Evolutionary conservation across 208 protist species (phyloP), one percentile per base, ranked within the genome.

Genomic region (Crithidia sp.): DNA sequence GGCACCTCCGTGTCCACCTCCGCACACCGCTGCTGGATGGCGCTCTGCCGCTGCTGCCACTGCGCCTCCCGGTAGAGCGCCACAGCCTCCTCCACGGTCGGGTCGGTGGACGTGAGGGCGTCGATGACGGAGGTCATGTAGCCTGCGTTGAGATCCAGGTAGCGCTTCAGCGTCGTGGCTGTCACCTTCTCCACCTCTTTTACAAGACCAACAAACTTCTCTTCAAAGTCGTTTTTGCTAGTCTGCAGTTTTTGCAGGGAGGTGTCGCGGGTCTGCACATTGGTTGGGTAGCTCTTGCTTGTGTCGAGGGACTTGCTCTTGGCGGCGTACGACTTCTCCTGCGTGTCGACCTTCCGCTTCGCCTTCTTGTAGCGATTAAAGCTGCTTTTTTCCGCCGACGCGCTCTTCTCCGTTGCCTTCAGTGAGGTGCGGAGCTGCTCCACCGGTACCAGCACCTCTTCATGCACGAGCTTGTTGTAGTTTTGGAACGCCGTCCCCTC

Each of bases 391-490:
- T 84, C 75, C 47, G 19, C 43, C 52, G 60, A 60, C 45, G 54
- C 71, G 2, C 64, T 56, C 49, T 71, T 53, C 47, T 90, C 74
- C 12, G 80, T 52, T 0, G 54, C 63, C 54, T 83, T 82, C 16
- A 90, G 53, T 0, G 64, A 64, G 36, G 9, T 63, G 17, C 81
- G 72, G 16, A 90, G 64, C 58, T 68, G 49, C 40, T 80, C 62
- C 8, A 90, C 75, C 13, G 83, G 80, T 36, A 19, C 13, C 28
- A 82, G 60, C 40, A 90, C 84, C 61, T 90, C 87, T 53, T 84
- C 63, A 49, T 88, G 80, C 6, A 92, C 84, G 3, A 72, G 44
- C 12, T 73, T 75, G 74, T 88, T 88, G 80, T 92, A 92, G 28
- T 83, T 55, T 43, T 82, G 72, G 62, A 90, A 90, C 2, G 79